These are phyloP conservation scores for Quercus robur DNA, from an alignment of 306 rosid species.

Conservation along the genomic window DNA sequence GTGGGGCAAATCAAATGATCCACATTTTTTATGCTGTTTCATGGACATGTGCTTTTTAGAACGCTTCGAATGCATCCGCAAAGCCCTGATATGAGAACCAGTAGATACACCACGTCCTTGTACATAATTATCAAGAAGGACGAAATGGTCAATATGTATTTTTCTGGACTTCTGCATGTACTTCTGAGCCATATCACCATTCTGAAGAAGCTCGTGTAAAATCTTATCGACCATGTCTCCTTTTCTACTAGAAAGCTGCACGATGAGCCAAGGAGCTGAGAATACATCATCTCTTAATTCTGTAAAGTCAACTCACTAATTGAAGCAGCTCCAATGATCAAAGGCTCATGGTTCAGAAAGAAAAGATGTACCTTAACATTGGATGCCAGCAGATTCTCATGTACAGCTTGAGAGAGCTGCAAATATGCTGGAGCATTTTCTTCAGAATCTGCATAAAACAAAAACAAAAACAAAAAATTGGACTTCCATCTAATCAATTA, in stretches of 20 bases:
- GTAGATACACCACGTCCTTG: conserved; percentile 36
- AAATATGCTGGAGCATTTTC: conserved; percentile 49
- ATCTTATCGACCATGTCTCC: conserved; percentile 51
- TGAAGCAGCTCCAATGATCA: background rate
- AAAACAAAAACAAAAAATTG: background rate
- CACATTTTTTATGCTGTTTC: conserved; percentile 65
- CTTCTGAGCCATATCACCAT: conserved; percentile 63
- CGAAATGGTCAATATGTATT: conserved; percentile 56
- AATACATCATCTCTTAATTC: background rate
- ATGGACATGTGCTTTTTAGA: conserved; percentile 75
- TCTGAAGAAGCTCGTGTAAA: conserved; percentile 58
- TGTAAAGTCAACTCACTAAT: background rate
- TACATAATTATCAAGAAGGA: conserved; percentile 74
- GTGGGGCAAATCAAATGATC: conserved; percentile 56
- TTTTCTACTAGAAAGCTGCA: conserved; percentile 49
- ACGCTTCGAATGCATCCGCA: conserved; percentile 64
- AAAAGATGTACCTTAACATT: conserved; percentile 39
- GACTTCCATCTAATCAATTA: background rate
- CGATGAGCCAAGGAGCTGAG: background rate
- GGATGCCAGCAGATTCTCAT: conserved; percentile 52
- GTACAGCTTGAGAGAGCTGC: conserved; percentile 43
- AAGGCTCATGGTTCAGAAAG: background rate
- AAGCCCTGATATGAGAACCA: conserved; percentile 50
- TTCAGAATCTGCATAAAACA: conserved; percentile 47
- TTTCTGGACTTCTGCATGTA: conserved; percentile 74